Evolutionary conservation across 2,329 filamentous ascomycete species (phyloP).

Genomic region (Mycosphaerelloides madeirae): DNA sequence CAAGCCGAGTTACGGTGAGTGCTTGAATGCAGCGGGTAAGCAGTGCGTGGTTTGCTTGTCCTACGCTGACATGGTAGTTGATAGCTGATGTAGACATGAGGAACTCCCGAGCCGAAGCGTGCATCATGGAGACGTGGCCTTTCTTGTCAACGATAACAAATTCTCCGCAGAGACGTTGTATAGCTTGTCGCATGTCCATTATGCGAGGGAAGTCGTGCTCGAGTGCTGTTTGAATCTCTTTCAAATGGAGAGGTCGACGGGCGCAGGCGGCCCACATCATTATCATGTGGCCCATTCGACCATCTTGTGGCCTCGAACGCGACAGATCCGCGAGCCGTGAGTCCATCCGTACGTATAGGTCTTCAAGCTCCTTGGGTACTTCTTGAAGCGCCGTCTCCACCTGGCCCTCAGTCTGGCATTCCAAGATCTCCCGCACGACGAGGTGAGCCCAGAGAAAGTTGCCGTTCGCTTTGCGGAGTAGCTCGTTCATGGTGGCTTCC

Average conservation of each 20-base stretch:
- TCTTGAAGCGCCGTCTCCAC: not conserved
- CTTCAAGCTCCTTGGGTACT: not conserved
- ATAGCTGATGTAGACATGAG: not conserved
- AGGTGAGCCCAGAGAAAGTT: conserved; percentile 1
- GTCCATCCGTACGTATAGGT: not conserved
- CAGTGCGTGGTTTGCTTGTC: not conserved
- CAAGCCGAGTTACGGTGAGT: not conserved
- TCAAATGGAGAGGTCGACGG: not conserved
- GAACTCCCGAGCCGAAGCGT: not conserved
- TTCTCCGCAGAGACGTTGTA: not conserved
- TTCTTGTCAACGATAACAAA: conserved; percentile 1
- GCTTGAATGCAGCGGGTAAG: not conserved
- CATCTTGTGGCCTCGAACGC: not conserved
- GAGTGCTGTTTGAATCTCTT: not conserved
- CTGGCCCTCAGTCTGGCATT: not conserved
- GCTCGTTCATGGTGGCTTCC: not conserved
- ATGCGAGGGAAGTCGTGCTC: not conserved
- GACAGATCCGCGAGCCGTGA: not conserved
- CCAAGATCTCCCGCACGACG: not conserved
- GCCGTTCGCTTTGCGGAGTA: not conserved
- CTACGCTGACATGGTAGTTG: not conserved
- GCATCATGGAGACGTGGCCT: not conserved
- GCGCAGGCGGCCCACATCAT: not conserved
- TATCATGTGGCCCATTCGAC: not conserved
- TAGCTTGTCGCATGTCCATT: not conserved